Conservation (phyloP, 768 basidiomycete species). For the Inosperma sp. region DNA sequence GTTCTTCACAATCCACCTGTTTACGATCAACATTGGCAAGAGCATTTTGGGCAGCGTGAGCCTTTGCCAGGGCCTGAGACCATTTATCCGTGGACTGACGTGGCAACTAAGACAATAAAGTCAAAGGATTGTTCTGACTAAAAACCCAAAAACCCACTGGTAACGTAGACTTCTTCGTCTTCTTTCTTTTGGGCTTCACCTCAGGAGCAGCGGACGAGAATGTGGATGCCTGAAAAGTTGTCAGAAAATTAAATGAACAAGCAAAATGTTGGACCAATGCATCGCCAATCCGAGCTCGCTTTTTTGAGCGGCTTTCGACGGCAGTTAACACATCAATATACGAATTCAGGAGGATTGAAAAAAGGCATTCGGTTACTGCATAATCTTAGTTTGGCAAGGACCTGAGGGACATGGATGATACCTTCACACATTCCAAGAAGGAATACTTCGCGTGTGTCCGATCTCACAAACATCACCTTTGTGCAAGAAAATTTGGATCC, state of each 20-base stretch:
- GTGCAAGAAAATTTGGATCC: conserved; percentile 3
- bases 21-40: conserved; percentile 3
- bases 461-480: neutral
- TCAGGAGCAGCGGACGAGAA: neutral
- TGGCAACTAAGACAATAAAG: neutral
- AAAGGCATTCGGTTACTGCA: conserved; percentile 1
- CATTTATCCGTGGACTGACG: conserved; percentile 2
- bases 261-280: neutral
- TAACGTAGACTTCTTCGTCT: neutral
- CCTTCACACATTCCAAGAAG: conserved; percentile 3
- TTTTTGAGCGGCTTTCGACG: neutral
- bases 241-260: neutral
- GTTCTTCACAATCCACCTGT: conserved; percentile 4
- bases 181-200: neutral
- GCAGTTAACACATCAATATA: conserved; percentile 6
- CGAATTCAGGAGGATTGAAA: conserved; percentile 5
- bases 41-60: conserved; percentile 5
- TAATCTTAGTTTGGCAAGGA: conserved; percentile 3
- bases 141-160: neutral
- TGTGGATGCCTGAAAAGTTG: conserved; percentile 1
- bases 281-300: conserved; percentile 2
- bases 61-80: neutral
- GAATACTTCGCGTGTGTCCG: neutral
- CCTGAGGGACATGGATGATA: neutral
- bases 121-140: neutral